Evolutionary conservation across 2,329 filamentous ascomycete genomes (phyloP).

Genomic region (Hysterium pulicare): DNA sequence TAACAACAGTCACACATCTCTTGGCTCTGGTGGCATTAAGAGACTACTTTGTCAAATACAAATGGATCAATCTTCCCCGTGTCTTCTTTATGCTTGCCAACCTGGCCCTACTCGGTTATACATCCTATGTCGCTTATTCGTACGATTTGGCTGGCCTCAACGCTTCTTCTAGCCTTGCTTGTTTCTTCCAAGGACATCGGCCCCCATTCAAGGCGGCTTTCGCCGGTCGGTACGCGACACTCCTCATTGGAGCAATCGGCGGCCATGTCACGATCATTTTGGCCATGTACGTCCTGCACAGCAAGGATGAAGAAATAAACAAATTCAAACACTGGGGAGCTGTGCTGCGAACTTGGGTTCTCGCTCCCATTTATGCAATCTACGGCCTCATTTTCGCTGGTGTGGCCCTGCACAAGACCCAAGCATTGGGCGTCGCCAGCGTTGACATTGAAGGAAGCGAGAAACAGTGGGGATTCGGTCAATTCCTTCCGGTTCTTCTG

Average conservation of each 20-base stretch:
- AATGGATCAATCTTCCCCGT: conserved; percentile 30
- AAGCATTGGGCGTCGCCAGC: conserved; percentile 22
- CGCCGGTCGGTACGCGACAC: conserved; percentile 23
- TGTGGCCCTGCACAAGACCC: conserved; percentile 17
- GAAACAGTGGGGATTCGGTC: conserved; percentile 28
- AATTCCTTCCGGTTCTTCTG: conserved; percentile 28
- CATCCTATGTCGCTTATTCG: conserved; percentile 27
- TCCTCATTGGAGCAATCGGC: conserved; percentile 28
- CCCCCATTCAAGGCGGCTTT: conserved; percentile 21
- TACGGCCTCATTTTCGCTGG: conserved; percentile 28
- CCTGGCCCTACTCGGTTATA: conserved; percentile 26
- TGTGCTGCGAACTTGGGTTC: conserved; percentile 27
- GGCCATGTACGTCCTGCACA: conserved; percentile 26
- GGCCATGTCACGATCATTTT: conserved; percentile 27
- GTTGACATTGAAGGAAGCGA: conserved; percentile 22
- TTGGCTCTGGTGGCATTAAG: conserved; percentile 24
- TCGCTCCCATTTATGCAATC: conserved; percentile 27
- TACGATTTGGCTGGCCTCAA: conserved; percentile 23
- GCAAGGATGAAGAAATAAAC: conserved; percentile 7
- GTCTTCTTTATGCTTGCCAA: conserved; percentile 32
- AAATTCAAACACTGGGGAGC: conserved; percentile 18
- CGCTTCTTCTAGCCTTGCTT: conserved; percentile 19
- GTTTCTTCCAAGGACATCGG: conserved; percentile 23
- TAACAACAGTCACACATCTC: conserved; percentile 30
- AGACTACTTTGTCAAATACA: conserved; percentile 30